Evolutionary conservation across 2,329 filamentous ascomycete genomes (phyloP).

Genomic region (Cladophialophora psammophila): DNA sequence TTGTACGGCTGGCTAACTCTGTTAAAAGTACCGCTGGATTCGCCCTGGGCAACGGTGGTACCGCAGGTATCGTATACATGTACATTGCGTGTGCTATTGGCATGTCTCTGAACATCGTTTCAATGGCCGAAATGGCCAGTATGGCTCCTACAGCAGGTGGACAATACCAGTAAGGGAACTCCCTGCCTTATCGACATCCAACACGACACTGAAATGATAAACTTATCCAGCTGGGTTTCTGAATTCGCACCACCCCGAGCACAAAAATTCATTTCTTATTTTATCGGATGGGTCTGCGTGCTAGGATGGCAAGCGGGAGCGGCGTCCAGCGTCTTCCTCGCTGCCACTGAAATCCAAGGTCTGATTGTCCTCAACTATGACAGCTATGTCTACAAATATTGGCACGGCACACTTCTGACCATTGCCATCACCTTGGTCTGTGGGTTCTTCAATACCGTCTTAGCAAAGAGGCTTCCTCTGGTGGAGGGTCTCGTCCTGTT

Average conservation of each 20-base stretch:
- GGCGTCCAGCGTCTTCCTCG: slow-evolving; percentile 47
- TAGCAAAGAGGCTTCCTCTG: slow-evolving; percentile 49
- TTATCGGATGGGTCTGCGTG: slow-evolving; percentile 40
- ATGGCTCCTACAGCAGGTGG: not conserved
- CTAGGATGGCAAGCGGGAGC: slow-evolving; percentile 41
- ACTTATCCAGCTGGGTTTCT: not conserved
- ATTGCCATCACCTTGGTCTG: slow-evolving; percentile 49
- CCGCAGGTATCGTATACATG: not conserved
- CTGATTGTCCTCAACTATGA: slow-evolving; percentile 51
- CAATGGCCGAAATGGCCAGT: not conserved
- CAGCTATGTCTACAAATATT: slow-evolving; percentile 50
- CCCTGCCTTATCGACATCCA: not conserved
- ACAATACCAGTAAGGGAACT: not conserved
- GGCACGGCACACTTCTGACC: slow-evolving; percentile 55
- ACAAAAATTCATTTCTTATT: slow-evolving; percentile 32
- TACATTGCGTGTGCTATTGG: not conserved
- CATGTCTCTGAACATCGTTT: not conserved
- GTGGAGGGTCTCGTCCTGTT: slow-evolving; percentile 52
- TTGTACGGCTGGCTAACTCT: not conserved
- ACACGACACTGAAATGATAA: not conserved
- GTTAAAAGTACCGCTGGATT: not conserved
- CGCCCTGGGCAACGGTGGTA: not conserved
- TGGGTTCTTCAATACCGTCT: slow-evolving; percentile 52
- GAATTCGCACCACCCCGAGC: not conserved
- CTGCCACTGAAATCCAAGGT: slow-evolving; percentile 54